Base-by-base conservation (phyloP, 805 yeast genomes). In the Nakazawaea ernobii region DNA sequence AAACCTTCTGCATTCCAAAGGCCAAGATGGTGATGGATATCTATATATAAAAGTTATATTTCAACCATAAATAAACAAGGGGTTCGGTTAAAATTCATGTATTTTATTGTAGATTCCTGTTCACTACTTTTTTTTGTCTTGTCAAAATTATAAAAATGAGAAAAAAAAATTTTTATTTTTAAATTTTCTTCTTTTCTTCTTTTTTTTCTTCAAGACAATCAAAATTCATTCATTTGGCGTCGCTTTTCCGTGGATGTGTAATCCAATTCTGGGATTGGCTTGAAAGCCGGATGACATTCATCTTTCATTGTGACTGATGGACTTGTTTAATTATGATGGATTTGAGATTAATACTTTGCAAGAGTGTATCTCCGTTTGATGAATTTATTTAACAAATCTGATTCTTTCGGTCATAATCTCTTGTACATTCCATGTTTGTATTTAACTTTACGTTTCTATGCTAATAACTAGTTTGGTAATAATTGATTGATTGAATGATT, bases 351-450 rank as follows among this genome's bases (percentile, higher is more conserved):
- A 30, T 9, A 38, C n/a, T 26, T n/a, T n/a, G 24, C 37, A 39
- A 47, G 50, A 39, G 46, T 38, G 50, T 42, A 47, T 42, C 50
- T 47, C 46, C 43, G 50, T 32, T 39, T 47, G 50, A 43, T 43
- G 46, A 43, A 29, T 20, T 32, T 20, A 36, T n/a, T n/a, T 13
- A 29, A 13, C 5, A 5, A 37, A 32, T 38, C 42, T 39, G 46
- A 42, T 41, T 35, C 45, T 39, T 39, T 41, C 52, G 47, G 45
- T 49, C 49, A 46, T 46, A 37, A 28, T 39, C 46, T 43, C 49
- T 45, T 39, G 33, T n/a, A 39, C 42, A 39, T 15, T 27, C 8
- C 17, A 15, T 17, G 20, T 10, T 20, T 36, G 13, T 17, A n/a
- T n/a, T n/a, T n/a, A n/a, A n/a, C n/a, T n/a, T 24, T 30, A 30